Evolutionary conservation across 176 grass and related monocot species (phyloP).

Genomic region (Juncus effusus): DNA sequence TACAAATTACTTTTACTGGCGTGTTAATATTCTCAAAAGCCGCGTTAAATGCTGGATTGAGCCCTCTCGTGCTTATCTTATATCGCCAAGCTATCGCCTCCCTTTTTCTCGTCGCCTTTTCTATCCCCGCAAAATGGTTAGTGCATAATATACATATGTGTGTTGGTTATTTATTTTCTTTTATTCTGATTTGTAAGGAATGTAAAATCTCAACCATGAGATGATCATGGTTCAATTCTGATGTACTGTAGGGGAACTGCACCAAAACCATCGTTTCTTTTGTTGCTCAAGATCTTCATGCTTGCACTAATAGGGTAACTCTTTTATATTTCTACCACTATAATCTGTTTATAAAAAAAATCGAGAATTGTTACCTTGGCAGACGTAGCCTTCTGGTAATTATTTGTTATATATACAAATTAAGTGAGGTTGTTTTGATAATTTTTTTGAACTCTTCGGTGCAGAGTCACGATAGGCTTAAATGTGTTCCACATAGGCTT

Average conservation of each 20-base stretch:
- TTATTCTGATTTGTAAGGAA: too few species aligned
- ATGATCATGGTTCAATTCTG: background rate
- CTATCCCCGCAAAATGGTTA: background rate
- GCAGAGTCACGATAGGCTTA: constrained; percentile 25
- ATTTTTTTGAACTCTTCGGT: background rate
- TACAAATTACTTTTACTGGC: constrained; percentile 56
- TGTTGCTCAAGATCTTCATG: constrained; percentile 48
- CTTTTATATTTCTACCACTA: background rate
- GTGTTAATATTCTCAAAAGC: constrained; percentile 63
- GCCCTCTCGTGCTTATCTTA: constrained; percentile 72
- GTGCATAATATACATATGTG: background rate
- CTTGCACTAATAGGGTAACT: constrained; percentile 38
- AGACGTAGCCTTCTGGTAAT: too few species aligned
- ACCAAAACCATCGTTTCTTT: constrained; percentile 12
- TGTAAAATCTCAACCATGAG: too few species aligned
- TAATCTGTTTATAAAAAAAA: too few species aligned
- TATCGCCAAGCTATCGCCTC: constrained; percentile 63
- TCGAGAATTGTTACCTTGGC: too few species aligned
- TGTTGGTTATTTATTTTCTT: too few species aligned
- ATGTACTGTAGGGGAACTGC: constrained; percentile 29
- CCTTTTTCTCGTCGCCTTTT: constrained; percentile 37
- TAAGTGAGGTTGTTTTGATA: background rate
- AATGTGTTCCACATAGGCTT: constrained; percentile 37
- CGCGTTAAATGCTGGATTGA: constrained; percentile 49
- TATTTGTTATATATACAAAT: too few species aligned